Evolutionary conservation across 352 stramenopile genomes (phyloP).

Genomic region (Phytopythium kandeliae): DNA sequence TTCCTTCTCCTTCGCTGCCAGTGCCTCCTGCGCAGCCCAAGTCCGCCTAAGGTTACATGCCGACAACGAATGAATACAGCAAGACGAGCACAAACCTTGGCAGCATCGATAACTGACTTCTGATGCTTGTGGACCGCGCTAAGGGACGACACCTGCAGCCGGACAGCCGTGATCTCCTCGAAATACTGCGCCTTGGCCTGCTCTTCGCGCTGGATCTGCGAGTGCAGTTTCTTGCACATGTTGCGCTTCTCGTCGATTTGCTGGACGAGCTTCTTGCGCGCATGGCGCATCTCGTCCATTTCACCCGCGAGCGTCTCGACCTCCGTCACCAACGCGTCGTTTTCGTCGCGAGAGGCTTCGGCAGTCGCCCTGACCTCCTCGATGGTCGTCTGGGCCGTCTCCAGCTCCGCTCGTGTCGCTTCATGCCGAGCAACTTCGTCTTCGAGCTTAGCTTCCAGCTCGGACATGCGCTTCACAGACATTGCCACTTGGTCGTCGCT

Average conservation of each 20-base stretch:
- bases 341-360: conserved; percentile 60
- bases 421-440: conserved; percentile 23
- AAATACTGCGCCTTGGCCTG: conserved; percentile 68
- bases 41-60: conserved; percentile 2
- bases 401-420: conserved; percentile 21
- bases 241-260: conserved; percentile 81
- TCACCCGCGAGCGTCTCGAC: conserved; percentile 66
- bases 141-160: conserved; percentile 69
- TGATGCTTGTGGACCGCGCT: conserved; percentile 75
- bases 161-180: conserved; percentile 64
- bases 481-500: conserved; percentile 25
- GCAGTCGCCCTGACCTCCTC: conserved; percentile 45
- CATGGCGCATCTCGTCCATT: conserved; percentile 48
- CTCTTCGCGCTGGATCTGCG: conserved; percentile 53
- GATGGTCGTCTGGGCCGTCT: conserved; percentile 30
- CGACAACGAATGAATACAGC: too few relatives aligned
- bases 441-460: conserved; percentile 26
- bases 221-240: conserved; percentile 66
- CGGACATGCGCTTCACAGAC: conserved; percentile 22
- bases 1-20: conserved; percentile 56
- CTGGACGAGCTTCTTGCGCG: conserved; percentile 67
- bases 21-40: conserved; percentile 23
- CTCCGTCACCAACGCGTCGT: conserved; percentile 64
- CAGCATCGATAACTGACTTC: conserved; percentile 54
- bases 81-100: conserved; percentile 34